These are phyloP conservation scores for Sicyos edulis DNA, from an alignment of 306 rosid species.

Conservation along the genomic window DNA sequence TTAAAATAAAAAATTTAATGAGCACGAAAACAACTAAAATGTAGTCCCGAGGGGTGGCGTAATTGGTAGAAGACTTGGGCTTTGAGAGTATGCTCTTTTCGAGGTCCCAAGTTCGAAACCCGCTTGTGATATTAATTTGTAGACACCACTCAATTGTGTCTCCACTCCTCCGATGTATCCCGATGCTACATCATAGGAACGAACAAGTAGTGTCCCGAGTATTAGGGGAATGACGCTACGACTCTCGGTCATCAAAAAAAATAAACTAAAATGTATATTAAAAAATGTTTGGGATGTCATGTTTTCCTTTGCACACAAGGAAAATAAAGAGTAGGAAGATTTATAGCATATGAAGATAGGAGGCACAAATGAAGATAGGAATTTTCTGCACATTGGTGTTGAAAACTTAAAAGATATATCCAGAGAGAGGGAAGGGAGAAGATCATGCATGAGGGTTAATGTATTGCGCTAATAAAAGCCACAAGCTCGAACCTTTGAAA, in stretches of 20 bases:
- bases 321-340: not conserved
- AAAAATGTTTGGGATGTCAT: not conserved
- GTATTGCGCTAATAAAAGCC: not conserved
- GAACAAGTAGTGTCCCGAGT: no score
- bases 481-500: constrained; percentile 58
- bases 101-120: no score
- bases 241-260: no score
- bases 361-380: not conserved
- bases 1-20: not conserved
- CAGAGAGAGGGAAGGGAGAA: constrained; percentile 1
- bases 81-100: no score
- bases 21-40: not conserved
- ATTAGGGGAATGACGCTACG: no score
- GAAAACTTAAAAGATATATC: not conserved
- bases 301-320: not conserved
- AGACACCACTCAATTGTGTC: no score
- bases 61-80: no score
- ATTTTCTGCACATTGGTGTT: constrained; percentile 1
- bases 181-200: no score
- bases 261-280: not conserved
- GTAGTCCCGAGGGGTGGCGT: no score
- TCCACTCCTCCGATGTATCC: no score
- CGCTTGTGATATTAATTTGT: no score
- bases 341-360: not conserved
- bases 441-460: constrained; percentile 10